Percentiles rank a stretch among this genome's conserved stretches.
phyloP scores from a whole-genome alignment of 164 flowering plant species.

The Akebia trifoliata region DNA sequence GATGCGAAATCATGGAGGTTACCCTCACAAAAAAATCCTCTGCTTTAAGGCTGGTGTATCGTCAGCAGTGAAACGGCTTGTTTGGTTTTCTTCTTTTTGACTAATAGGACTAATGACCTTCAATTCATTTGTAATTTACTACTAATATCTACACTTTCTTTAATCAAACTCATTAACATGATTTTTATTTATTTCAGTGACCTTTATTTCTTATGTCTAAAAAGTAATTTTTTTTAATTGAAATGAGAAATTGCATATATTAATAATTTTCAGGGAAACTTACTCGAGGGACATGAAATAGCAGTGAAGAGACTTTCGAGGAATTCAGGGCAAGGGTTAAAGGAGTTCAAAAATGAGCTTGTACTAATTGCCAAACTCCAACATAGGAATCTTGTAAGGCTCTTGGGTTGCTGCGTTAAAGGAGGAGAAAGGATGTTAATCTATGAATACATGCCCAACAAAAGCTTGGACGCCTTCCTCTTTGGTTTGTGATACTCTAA shows the following conservation, averaged over 20 bases:
- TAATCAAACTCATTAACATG: too few species aligned
- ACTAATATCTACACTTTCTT: too few species aligned
- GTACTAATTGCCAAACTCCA: conserved; percentile 14
- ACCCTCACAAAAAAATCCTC: too few species aligned
- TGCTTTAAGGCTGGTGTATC: too few species aligned
- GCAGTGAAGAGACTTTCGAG: conserved; percentile 14
- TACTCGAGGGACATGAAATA: conserved; percentile 5
- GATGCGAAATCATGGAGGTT: too few species aligned
- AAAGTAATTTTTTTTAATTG: background rate
- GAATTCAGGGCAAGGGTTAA: conserved; percentile 13
- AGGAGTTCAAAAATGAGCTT: conserved; percentile 16
- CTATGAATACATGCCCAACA: conserved; percentile 16
- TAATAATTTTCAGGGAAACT: background rate
- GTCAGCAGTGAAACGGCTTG: too few species aligned
- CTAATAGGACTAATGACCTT: too few species aligned
- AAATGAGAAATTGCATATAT: too few species aligned
- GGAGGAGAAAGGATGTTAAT: conserved; percentile 14
- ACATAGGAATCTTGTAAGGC: conserved; percentile 15
- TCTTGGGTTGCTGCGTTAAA: conserved; percentile 10
- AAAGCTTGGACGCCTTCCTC: conserved; percentile 14
- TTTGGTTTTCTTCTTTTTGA: too few species aligned
- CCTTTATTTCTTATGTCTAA: too few species aligned
- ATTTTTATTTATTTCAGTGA: too few species aligned
- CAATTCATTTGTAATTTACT: too few species aligned
- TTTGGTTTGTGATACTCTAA: conserved; percentile 10